Evolutionary conservation across 176 grass and related monocot genomes (phyloP).

Genomic region (Avena sativa): DNA sequence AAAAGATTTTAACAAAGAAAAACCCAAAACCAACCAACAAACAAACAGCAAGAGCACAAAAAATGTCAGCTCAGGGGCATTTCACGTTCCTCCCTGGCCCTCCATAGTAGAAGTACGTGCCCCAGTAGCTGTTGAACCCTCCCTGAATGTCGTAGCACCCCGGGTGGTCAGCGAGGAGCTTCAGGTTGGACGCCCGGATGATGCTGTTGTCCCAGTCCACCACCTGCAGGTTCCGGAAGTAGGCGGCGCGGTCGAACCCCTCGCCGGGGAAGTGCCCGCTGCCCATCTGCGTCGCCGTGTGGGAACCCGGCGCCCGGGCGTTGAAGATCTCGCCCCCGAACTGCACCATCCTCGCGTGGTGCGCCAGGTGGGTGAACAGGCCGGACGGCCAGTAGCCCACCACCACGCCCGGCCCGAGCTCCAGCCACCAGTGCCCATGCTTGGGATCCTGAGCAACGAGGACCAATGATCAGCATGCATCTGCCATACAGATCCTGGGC

Average conservation of each 20-base stretch:
- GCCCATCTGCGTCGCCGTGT: slow-evolving; percentile 93
- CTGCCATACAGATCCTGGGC: background rate
- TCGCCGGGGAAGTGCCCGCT: slow-evolving; percentile 76
- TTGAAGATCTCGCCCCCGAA: slow-evolving; percentile 89
- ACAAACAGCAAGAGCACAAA: background rate
- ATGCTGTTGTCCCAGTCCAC: slow-evolving; percentile 94
- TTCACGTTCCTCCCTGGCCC: slow-evolving; percentile 78
- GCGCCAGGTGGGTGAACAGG: slow-evolving; percentile 81
- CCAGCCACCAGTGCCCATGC: slow-evolving; percentile 88
- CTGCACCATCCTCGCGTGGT: slow-evolving; percentile 87
- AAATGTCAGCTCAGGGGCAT: slow-evolving; percentile 49
- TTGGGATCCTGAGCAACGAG: slow-evolving; percentile 66
- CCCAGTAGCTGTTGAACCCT: slow-evolving; percentile 67
- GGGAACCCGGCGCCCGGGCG: slow-evolving; percentile 50
- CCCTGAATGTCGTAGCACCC: slow-evolving; percentile 79
- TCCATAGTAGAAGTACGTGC: slow-evolving; percentile 84
- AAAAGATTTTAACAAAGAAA: background rate
- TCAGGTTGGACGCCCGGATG: slow-evolving; percentile 62
- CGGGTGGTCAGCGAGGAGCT: slow-evolving; percentile 75
- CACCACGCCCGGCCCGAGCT: slow-evolving; percentile 60
- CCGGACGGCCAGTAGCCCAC: slow-evolving; percentile 90
- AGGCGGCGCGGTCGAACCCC: slow-evolving; percentile 75
- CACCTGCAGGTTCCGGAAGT: slow-evolving; percentile 80
- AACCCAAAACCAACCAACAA: background rate
- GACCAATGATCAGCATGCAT: background rate